phyloP scores from a whole-genome alignment of 2,329 filamentous ascomycete genomes.

The Ceratocystis ficicola region DNA sequence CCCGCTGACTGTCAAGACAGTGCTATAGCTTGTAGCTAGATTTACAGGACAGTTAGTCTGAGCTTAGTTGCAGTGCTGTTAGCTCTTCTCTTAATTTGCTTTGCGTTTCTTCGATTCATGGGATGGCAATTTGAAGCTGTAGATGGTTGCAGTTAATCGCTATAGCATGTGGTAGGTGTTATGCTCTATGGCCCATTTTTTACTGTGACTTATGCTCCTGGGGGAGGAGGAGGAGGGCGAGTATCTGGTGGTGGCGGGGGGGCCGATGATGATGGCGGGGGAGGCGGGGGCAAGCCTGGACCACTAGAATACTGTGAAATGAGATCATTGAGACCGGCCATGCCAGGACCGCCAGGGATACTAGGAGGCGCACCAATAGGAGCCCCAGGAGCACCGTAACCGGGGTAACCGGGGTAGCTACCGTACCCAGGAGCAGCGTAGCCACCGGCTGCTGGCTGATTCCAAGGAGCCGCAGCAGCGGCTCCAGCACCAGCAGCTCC shows the following conservation, averaged over 20 bases:
- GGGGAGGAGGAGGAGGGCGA: slow-evolving; percentile 52
- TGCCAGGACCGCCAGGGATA: slow-evolving; percentile 32
- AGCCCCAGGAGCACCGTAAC: slow-evolving; percentile 42
- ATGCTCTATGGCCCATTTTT: neutral
- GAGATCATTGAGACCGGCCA: slow-evolving; percentile 45
- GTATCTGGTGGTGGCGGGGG: slow-evolving; percentile 46
- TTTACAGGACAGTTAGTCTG: slow-evolving; percentile 6
- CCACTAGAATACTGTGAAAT: slow-evolving; percentile 53
- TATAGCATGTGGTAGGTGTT: neutral
- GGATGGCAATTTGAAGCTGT: neutral
- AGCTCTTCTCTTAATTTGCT: neutral
- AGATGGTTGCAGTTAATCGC: slow-evolving; percentile 4
- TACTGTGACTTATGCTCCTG: slow-evolving; percentile 33
- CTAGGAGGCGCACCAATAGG: slow-evolving; percentile 44
- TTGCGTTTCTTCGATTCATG: neutral
- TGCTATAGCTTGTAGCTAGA: neutral
- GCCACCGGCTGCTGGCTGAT: slow-evolving; percentile 34
- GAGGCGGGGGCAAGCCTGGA: slow-evolving; percentile 42
- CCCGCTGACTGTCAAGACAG: neutral
- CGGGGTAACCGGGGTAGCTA: slow-evolving; percentile 37
- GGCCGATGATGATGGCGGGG: slow-evolving; percentile 43
- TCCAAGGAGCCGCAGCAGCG: slow-evolving; percentile 42
- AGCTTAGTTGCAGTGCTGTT: neutral
- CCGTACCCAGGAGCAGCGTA: slow-evolving; percentile 44
- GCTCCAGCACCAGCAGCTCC: slow-evolving; percentile 25